Conservation (phyloP, 805 yeast genomes). For the Ogataea kodamae region DNA sequence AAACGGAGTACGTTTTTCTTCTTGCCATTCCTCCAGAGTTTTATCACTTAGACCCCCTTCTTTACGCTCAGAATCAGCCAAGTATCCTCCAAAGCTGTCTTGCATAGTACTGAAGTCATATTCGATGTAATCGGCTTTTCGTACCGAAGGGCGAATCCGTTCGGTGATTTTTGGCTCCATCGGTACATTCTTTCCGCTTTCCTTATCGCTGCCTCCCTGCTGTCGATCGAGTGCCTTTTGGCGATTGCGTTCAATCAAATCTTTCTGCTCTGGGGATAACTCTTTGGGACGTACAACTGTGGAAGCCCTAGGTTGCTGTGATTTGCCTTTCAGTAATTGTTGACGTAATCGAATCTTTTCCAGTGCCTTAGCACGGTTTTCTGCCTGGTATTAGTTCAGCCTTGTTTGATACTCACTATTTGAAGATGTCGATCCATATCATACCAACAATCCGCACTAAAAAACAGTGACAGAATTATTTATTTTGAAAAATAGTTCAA, state of each 20-base stretch:
- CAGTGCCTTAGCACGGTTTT: slow-evolving; percentile 59
- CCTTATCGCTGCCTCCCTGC: slow-evolving; percentile 12
- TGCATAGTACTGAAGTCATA: slow-evolving; percentile 89
- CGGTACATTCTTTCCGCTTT: slow-evolving; percentile 3
- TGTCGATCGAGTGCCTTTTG: slow-evolving; percentile 46
- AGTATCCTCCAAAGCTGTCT: slow-evolving; percentile 84
- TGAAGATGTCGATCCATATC: slow-evolving; percentile 24
- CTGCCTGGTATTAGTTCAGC: slow-evolving; percentile 39
- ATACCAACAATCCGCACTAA: slow-evolving; percentile 9
- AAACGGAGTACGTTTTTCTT: slow-evolving; percentile 41
- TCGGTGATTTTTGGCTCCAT: slow-evolving; percentile 7
- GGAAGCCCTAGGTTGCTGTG: no score
- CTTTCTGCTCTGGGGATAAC: slow-evolving; percentile 46
- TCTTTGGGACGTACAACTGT: slow-evolving; percentile 1
- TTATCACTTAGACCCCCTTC: slow-evolving; percentile 30
- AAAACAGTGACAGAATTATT: slow-evolving; percentile 12
- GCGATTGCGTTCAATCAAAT: slow-evolving; percentile 50
- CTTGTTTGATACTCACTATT: slow-evolving; percentile 24
- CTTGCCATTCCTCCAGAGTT: slow-evolving; percentile 53
- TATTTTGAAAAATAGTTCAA: slow-evolving; percentile 6
- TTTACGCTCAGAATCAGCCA: slow-evolving; percentile 38
- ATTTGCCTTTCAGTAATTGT: slow-evolving; percentile 13
- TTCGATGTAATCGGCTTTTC: slow-evolving; percentile 67
- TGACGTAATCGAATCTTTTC: slow-evolving; percentile 52
- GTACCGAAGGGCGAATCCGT: slow-evolving; percentile 44